Evolutionary conservation across 208 protist species (phyloP), one percentile per base, ranked within the genome.

Genomic region (Wallacemonas sp.): DNA sequence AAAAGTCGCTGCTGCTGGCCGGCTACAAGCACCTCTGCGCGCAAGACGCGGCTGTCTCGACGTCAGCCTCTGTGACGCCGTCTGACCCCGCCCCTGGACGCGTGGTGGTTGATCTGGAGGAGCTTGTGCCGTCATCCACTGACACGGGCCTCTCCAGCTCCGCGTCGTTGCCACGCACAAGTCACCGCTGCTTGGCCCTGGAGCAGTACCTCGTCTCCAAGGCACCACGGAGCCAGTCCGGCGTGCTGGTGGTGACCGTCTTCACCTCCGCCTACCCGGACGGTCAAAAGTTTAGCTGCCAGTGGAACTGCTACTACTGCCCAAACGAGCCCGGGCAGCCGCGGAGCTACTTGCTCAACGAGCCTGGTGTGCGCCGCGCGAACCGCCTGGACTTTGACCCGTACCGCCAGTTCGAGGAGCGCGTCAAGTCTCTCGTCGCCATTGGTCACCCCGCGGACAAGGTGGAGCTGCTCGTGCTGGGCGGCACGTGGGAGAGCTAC

Each of bases 391-490:
- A 81, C 21, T 96, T 96, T 38, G 90, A 96, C 60, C 52, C 89
- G 5, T 81, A 81, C 39, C 62, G 80, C 8, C 90, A 97, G 74
- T 95, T 97, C 61, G 74, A 81, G 43, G 88, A 94, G 46, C 86
- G 90, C 32, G 87, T 94, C 33, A 72, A 52, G 26, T 90, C 85
- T 2, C 86, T 97, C 29, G 68, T 86, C 23, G 81, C 76, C 0
- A 97, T 95, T 72, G 92, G 95, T 12, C 93, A 98, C 62, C 89
- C 88, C 0, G 82, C 80, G 6, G 92, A 96, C 55, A 97, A 99
- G 80, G 97, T 99, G 12, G 98, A 99, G 80, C 97, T 99, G 43
- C 96, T 99, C 29, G 87, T 99, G 60, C 99, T 99, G 86, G 99
- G 99, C 26, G 99, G 99, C 32, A 99, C 99, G 19, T 99, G 99